These are phyloP conservation scores for Trapa incisa DNA, from an alignment of 345 rosid genomes.

Conservation along the genomic window DNA sequence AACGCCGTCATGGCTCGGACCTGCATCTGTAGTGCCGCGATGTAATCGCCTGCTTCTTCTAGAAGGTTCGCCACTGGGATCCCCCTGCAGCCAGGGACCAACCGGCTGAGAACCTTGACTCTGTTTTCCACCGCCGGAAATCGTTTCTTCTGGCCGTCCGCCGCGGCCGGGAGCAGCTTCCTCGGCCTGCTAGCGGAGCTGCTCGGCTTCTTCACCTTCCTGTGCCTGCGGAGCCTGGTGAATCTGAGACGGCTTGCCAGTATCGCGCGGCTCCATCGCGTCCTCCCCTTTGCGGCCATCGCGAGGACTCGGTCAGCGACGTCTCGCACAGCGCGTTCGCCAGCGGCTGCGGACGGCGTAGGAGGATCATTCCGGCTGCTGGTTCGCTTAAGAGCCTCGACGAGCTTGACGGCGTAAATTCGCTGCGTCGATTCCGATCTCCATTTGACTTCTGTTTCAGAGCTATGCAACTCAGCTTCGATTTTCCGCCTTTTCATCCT, in stretches of 20 bases:
- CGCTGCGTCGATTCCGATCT: conserved; percentile 41
- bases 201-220: conserved; percentile 24
- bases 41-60: conserved; percentile 74
- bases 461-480: conserved; percentile 6
- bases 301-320: conserved; percentile 46
- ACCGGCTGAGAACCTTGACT: conserved; percentile 38
- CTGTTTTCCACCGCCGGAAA: conserved; percentile 48
- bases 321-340: conserved; percentile 23
- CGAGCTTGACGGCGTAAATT: conserved; percentile 56
- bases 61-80: conserved; percentile 39
- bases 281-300: conserved; percentile 43
- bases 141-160: conserved; percentile 13
- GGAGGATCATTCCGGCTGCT: conserved; percentile 18
- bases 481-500: conserved; percentile 41
- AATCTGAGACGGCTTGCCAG: conserved; percentile 27
- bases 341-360: not conserved
- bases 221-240: conserved; percentile 26
- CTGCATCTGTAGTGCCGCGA: conserved; percentile 93
- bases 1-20: conserved; percentile 68
- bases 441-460: conserved; percentile 31
- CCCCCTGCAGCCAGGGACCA: conserved; percentile 87
- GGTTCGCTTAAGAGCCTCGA: conserved; percentile 39
- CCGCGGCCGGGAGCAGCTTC: conserved; percentile 9
- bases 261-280: conserved; percentile 67
- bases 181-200: conserved; percentile 17